These are phyloP conservation scores for Herpetomonas muscarum DNA, from an alignment of 208 protist species.

Conservation along the genomic window DNA sequence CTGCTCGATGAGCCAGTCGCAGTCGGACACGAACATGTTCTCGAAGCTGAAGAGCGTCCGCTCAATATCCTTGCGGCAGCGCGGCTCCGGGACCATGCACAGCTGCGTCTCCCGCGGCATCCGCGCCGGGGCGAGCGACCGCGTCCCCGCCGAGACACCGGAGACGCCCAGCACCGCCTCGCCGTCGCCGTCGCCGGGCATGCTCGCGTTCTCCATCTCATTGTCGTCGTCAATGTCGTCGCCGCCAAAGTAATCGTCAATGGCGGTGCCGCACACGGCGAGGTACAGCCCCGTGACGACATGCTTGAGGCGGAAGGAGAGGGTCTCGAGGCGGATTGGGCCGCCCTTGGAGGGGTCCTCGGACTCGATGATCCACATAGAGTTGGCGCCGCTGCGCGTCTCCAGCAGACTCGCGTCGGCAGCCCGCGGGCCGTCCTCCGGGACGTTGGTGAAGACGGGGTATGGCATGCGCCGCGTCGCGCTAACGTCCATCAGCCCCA, in stretches of 20 bases:
- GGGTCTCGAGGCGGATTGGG: conserved; percentile 31
- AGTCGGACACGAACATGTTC: conserved; percentile 56
- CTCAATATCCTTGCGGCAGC: conserved; percentile 32
- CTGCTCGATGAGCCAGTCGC: conserved; percentile 57
- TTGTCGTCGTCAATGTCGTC: conserved; percentile 25
- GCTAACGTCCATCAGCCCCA: conserved; percentile 34
- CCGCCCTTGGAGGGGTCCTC: conserved; percentile 58
- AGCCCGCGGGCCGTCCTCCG: neutral
- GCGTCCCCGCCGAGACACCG: neutral
- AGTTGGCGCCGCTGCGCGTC: conserved; percentile 18
- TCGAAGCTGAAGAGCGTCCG: conserved; percentile 57
- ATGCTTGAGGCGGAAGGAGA: conserved; percentile 52
- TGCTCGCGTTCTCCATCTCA: conserved; percentile 14
- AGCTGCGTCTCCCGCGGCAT: conserved; percentile 38
- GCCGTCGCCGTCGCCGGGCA: neutral
- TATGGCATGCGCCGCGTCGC: conserved; percentile 31
- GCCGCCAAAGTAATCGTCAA: conserved; percentile 46
- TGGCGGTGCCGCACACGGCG: conserved; percentile 46
- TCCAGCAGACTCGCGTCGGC: conserved; percentile 21
- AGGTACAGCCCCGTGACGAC: conserved; percentile 63
- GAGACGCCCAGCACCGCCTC: neutral
- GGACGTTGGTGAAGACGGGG: conserved; percentile 34
- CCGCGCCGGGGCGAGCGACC: too few relatives aligned
- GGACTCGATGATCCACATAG: conserved; percentile 68
- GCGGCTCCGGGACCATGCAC: conserved; percentile 55